phyloP scores from a whole-genome alignment of 352 stramenopile species.

The Globisporangium splendens region DNA sequence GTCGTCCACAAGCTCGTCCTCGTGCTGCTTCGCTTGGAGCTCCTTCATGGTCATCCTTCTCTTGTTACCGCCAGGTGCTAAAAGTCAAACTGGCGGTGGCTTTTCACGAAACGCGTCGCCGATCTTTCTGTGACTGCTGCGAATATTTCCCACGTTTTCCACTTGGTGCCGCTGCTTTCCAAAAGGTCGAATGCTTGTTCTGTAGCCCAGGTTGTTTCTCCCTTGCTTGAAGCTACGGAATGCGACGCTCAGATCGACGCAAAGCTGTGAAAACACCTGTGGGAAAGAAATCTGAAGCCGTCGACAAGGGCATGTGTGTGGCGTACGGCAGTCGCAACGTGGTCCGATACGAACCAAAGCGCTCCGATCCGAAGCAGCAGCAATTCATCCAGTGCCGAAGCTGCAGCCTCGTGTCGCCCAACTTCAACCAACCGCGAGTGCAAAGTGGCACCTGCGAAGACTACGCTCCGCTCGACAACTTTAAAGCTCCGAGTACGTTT shows the following conservation, averaged over 20 bases:
- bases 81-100: neutral
- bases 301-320: conserved; percentile 41
- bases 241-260: conserved; percentile 4
- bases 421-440: conserved; percentile 35
- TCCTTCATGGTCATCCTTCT: conserved; percentile 5
- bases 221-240: neutral
- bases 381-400: conserved; percentile 36
- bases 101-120: neutral
- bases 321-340: conserved; percentile 45
- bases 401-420: conserved; percentile 44
- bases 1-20: conserved; percentile 20
- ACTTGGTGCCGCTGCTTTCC: neutral
- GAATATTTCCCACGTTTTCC: neutral
- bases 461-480: conserved; percentile 25
- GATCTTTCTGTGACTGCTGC: neutral
- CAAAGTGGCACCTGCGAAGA: conserved; percentile 20
- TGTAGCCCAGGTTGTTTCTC: no score
- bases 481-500: conserved; percentile 19
- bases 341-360: conserved; percentile 7
- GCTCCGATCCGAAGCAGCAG: neutral
- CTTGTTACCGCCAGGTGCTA: neutral
- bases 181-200: neutral
- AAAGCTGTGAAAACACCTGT: conserved; percentile 5
- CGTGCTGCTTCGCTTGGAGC: conserved; percentile 5
- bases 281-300: conserved; percentile 7